Evolutionary conservation across 2,329 filamentous ascomycete genomes (phyloP).

Genomic region (Cercospora beticola): DNA sequence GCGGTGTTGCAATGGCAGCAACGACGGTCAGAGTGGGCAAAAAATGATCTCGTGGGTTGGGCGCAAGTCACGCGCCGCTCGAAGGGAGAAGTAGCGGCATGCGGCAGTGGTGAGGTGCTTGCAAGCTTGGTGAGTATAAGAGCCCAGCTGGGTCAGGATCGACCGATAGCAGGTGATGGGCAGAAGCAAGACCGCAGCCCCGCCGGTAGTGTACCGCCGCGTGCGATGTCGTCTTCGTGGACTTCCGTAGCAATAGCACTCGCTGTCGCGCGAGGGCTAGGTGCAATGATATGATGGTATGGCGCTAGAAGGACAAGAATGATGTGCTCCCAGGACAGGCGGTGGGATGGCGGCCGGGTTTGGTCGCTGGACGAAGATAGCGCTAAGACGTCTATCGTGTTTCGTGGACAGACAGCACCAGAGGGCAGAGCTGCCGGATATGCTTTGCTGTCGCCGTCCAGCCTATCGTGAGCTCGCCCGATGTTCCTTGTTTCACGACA

Average conservation of each 20-base stretch:
- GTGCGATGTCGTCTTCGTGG: neutral
- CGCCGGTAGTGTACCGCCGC: neutral
- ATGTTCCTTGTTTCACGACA: neutral
- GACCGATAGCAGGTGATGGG: neutral
- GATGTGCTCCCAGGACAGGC: neutral
- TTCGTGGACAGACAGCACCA: neutral
- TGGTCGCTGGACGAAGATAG: neutral
- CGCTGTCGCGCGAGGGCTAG: no score
- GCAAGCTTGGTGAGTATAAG: slow-evolving; percentile 12
- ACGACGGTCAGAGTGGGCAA: neutral
- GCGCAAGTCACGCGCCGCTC: slow-evolving; percentile 17
- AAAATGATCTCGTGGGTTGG: slow-evolving; percentile 7
- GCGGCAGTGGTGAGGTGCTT: slow-evolving; percentile 16
- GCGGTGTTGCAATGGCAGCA: neutral
- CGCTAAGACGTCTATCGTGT: neutral
- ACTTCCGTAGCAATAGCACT: no score
- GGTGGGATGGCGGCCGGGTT: neutral
- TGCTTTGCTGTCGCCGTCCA: neutral
- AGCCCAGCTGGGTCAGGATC: slow-evolving; percentile 13
- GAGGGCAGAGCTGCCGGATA: neutral
- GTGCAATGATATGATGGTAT: neutral
- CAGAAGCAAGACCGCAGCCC: neutral
- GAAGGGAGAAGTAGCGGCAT: slow-evolving; percentile 14
- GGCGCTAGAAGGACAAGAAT: neutral
- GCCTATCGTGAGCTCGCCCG: neutral